These are phyloP conservation scores for Straminergon stramineum DNA, from an alignment of 225 moss, liverwort and hornwort genomes.

Conservation along the genomic window DNA sequence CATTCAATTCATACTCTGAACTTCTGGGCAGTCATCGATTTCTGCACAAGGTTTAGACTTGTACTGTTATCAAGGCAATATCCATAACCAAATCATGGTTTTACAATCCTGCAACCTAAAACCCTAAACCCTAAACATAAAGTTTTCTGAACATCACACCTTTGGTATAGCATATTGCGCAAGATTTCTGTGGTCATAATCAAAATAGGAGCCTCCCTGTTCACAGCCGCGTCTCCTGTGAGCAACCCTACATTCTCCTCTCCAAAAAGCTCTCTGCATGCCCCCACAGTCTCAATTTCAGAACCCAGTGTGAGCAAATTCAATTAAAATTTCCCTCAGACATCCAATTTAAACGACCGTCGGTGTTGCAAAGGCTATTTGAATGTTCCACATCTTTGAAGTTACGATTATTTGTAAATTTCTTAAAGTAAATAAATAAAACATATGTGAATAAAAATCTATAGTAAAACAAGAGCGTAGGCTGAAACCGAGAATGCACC, in stretches of 20 bases:
- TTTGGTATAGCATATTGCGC: slow-evolving; percentile 83
- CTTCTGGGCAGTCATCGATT: background rate
- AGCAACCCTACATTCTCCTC: slow-evolving; percentile 80
- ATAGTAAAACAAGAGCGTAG: background rate
- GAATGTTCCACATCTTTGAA: background rate
- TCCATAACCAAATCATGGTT: background rate
- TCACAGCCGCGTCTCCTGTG: slow-evolving; percentile 89
- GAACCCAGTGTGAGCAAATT: background rate
- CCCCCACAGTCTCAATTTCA: background rate
- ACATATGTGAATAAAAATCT: background rate
- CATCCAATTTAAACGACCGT: background rate
- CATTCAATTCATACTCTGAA: background rate
- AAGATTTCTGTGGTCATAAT: slow-evolving; percentile 92
- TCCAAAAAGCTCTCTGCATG: slow-evolving; percentile 57
- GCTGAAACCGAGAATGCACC: slow-evolving; percentile 17
- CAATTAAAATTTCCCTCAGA: background rate
- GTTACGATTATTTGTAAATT: background rate
- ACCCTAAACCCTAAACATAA: slow-evolving; percentile 11
- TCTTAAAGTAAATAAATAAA: too few relatives aligned
- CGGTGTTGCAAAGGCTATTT: background rate
- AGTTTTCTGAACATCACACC: slow-evolving; percentile 28
- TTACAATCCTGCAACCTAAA: background rate
- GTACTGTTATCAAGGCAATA: background rate
- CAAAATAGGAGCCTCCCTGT: slow-evolving; percentile 76
- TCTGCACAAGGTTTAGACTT: background rate